These are phyloP conservation scores for Clonostachys chloroleuca DNA, from an alignment of 2,329 filamentous ascomycete genomes.

Conservation along the genomic window DNA sequence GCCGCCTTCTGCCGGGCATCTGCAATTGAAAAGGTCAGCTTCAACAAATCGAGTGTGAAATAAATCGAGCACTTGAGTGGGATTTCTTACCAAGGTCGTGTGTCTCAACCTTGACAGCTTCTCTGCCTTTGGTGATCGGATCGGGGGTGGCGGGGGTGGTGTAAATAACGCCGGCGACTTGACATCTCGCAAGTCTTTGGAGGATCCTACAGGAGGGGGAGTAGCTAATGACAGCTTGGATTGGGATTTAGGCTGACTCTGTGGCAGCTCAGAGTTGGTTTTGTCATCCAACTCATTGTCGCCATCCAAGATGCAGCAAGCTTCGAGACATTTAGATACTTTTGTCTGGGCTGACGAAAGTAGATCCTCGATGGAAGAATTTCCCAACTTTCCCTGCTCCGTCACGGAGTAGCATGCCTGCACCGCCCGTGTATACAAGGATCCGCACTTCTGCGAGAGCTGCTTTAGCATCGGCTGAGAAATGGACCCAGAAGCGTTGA, in stretches of 20 bases:
- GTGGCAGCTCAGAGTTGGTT: conserved; percentile 40
- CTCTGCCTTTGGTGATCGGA: neutral
- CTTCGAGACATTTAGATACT: conserved; percentile 54
- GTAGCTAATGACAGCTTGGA: neutral
- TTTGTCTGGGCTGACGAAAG: conserved; percentile 48
- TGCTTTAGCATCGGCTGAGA: conserved; percentile 58
- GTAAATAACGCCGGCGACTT: neutral
- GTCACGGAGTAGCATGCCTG: conserved; percentile 68
- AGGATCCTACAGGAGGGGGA: neutral
- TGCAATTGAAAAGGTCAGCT: neutral
- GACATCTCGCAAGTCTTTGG: conserved; percentile 2
- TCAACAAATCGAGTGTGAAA: neutral
- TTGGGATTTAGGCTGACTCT: conserved; percentile 6
- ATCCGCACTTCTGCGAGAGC: conserved; percentile 65
- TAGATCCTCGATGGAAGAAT: conserved; percentile 42
- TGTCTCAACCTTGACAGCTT: neutral
- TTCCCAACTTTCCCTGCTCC: conserved; percentile 52
- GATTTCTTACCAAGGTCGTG: neutral
- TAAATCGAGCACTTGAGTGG: too few relatives aligned
- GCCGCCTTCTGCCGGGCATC: neutral
- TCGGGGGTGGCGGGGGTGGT: neutral
- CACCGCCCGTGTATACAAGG: conserved; percentile 71
- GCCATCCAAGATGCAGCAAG: conserved; percentile 56
- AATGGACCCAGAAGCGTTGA: conserved; percentile 41
- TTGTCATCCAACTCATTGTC: conserved; percentile 52